Conservation (phyloP, 805 yeast species). For the Starmera amethionina region DNA sequence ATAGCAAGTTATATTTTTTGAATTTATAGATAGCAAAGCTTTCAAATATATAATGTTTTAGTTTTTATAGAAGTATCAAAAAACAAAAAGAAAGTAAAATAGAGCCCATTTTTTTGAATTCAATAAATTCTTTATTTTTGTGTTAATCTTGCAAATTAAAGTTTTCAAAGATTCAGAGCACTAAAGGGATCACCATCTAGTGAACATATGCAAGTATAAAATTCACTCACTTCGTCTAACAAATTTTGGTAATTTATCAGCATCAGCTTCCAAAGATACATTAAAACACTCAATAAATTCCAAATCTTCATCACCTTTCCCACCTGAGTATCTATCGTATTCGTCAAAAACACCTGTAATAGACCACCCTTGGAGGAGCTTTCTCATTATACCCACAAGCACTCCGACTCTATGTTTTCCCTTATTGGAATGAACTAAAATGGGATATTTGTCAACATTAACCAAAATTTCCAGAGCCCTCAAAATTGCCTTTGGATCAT, state of each 20-base stretch:
- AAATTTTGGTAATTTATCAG: slow-evolving; percentile 51
- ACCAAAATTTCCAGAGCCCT: slow-evolving; percentile 46
- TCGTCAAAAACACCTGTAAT: slow-evolving; percentile 90
- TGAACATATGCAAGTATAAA: too few relatives aligned
- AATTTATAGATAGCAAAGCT: too few relatives aligned
- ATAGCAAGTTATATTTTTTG: too few relatives aligned
- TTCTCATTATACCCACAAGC: slow-evolving; percentile 83
- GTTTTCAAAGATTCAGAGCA: too few relatives aligned
- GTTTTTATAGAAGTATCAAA: too few relatives aligned
- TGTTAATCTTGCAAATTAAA: too few relatives aligned
- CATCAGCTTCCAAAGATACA: slow-evolving; percentile 43
- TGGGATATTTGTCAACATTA: slow-evolving; percentile 69
- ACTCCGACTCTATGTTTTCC: slow-evolving; percentile 92
- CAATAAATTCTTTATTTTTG: too few relatives aligned
- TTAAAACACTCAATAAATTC: slow-evolving; percentile 83
- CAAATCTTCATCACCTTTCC: slow-evolving; percentile 86
- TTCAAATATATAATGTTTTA: too few relatives aligned
- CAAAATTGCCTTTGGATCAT: slow-evolving; percentile 48
- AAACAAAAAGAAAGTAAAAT: too few relatives aligned
- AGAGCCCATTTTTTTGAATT: too few relatives aligned
- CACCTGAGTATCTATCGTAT: slow-evolving; percentile 85
- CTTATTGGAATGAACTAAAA: slow-evolving; percentile 85
- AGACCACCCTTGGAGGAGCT: slow-evolving; percentile 86
- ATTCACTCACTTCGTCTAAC: slow-evolving; percentile 22
- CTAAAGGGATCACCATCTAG: too few relatives aligned